phyloP scores from a whole-genome alignment of 1,284 basidiomycete species.

The Cutaneotrichosporon sp. region DNA sequence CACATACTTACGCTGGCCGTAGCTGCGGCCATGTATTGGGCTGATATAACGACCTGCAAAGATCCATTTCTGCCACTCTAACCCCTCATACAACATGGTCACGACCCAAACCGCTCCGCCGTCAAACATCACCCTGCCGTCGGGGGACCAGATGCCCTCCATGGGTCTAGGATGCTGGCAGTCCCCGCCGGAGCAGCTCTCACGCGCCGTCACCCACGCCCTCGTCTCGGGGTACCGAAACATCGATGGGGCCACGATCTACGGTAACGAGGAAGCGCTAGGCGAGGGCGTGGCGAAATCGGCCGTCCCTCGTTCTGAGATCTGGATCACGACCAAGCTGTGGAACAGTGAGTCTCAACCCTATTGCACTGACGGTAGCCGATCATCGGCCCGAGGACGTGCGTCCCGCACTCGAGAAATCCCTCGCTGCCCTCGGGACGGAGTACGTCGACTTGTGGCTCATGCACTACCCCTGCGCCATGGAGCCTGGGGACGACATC shows the following conservation, averaged over 20 bases:
- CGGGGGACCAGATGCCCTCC: slow-evolving; percentile 20
- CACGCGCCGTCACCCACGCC: slow-evolving; percentile 30
- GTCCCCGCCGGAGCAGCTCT: slow-evolving; percentile 22
- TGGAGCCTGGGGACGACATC: slow-evolving; percentile 19
- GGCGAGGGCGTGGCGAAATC: slow-evolving; percentile 65
- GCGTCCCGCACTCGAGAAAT: slow-evolving; percentile 20
- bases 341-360: slow-evolving; percentile 19
- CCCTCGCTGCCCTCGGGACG: slow-evolving; percentile 64
- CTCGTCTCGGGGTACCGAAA: slow-evolving; percentile 59
- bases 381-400: slow-evolving; percentile 27
- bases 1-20: too few species aligned
- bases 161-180: slow-evolving; percentile 24
- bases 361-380: slow-evolving; percentile 11
- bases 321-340: slow-evolving; percentile 74
- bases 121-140: slow-evolving; percentile 16
- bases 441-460: slow-evolving; percentile 74
- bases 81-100: not conserved
- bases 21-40: not conserved
- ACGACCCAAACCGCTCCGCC: not conserved
- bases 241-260: slow-evolving; percentile 71
- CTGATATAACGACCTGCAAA: not conserved
- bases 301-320: slow-evolving; percentile 72
- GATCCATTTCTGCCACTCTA: not conserved
- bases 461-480: slow-evolving; percentile 59
- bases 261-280: slow-evolving; percentile 73